phyloP scores from a whole-genome alignment of 116 monocot genomes.

The Papilionanthe hybrid region DNA sequence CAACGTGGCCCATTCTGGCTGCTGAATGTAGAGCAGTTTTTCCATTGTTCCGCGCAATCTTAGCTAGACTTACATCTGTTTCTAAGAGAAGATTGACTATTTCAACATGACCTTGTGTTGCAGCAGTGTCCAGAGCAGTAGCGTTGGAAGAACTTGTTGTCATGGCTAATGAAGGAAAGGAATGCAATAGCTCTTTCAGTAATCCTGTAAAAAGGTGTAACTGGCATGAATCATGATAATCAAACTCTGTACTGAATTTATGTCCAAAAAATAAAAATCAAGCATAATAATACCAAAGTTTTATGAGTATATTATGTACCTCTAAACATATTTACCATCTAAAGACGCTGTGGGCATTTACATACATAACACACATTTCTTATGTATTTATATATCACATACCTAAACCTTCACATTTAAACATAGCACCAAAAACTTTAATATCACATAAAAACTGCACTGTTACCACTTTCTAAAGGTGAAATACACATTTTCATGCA shows the following conservation, averaged over 20 bases:
- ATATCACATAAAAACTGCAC: too few species aligned
- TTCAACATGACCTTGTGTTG: slow-evolving; percentile 71
- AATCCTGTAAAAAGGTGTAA: slow-evolving; percentile 41
- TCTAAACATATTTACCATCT: not conserved
- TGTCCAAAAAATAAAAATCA: not conserved
- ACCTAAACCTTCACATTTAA: too few species aligned
- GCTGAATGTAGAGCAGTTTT: slow-evolving; percentile 44
- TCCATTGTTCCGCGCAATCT: slow-evolving; percentile 31
- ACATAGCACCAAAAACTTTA: too few species aligned
- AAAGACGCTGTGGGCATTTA: not conserved
- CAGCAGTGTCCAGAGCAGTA: slow-evolving; percentile 89
- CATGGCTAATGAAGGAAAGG: slow-evolving; percentile 68
- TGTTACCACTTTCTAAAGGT: too few species aligned
- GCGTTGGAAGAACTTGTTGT: slow-evolving; percentile 76
- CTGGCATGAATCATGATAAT: slow-evolving; percentile 1
- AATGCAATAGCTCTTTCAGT: slow-evolving; percentile 52
- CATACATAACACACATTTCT: too few species aligned
- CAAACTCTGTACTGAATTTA: not conserved
- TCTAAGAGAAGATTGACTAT: slow-evolving; percentile 84
- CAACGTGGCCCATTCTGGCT: slow-evolving; percentile 47
- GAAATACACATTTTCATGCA: too few species aligned
- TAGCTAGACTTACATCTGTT: slow-evolving; percentile 51
- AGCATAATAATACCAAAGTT: not conserved
- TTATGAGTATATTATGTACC: not conserved
- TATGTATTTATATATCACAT: too few species aligned